Evolutionary conservation across 2,329 filamentous ascomycete species (phyloP).

Genomic region (Pezicula carpinea): DNA sequence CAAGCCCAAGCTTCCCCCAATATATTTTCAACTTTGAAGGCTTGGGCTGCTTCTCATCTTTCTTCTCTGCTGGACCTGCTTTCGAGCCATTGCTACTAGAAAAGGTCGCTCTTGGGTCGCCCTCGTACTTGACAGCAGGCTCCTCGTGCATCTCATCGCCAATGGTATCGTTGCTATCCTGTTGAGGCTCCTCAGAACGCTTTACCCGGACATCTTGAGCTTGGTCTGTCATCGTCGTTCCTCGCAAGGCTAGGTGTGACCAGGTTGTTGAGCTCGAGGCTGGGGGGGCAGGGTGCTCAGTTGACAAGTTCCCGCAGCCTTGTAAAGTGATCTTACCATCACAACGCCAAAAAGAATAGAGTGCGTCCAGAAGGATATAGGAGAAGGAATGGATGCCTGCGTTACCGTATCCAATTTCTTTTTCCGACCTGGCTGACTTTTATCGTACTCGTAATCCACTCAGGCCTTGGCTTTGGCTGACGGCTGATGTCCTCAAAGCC

Average conservation of each 20-base stretch:
- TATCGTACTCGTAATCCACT: no score
- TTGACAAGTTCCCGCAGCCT: no score
- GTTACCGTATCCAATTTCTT: not conserved
- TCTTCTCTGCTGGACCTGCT: conserved; percentile 9
- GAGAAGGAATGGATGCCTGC: no score
- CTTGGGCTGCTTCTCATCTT: conserved; percentile 17
- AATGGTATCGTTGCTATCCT: not conserved
- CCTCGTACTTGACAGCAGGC: not conserved
- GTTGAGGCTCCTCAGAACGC: not conserved
- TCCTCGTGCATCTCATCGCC: not conserved
- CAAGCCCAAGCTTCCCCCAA: conserved; percentile 34
- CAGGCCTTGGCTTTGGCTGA: no score
- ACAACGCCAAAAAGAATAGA: no score
- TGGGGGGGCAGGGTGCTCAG: no score
- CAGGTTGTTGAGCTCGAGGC: not conserved
- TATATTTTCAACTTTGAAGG: conserved; percentile 22
- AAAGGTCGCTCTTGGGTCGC: not conserved
- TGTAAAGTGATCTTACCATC: no score
- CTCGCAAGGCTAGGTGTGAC: not conserved
- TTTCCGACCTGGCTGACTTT: not conserved
- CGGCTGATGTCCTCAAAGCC: no score
- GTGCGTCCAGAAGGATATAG: not conserved
- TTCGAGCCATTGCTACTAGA: conserved; percentile 7
- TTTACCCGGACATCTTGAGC: not conserved
- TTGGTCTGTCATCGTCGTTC: not conserved